These are phyloP conservation scores for Darksidea phi DNA, from an alignment of 495 filamentous ascomycete species.

Conservation along the genomic window DNA sequence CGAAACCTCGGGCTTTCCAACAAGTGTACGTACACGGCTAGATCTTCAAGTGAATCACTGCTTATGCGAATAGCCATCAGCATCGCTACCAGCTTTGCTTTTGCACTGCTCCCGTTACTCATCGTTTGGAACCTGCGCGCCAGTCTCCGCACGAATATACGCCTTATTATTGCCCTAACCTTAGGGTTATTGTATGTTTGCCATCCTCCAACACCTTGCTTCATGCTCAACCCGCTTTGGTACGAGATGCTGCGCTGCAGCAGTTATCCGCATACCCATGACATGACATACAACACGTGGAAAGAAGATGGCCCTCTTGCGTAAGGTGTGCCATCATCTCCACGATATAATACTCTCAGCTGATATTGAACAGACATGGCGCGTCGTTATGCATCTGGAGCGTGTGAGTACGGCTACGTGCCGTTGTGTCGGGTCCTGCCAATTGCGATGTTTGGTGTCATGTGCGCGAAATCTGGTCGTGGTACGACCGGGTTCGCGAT, in stretches of 20 bases:
- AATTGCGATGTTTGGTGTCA: constrained; percentile 6
- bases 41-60: not conserved
- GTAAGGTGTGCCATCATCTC: not conserved
- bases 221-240: not conserved
- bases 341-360: not conserved
- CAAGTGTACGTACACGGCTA: not conserved
- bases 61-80: constrained; percentile 3
- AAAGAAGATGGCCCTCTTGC: not conserved
- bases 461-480: not conserved
- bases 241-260: constrained; percentile 4
- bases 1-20: not conserved
- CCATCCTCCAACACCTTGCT: not conserved
- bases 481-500: not conserved
- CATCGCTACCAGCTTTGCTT: not conserved
- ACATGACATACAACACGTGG: constrained; percentile 11
- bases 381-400: constrained; percentile 1
- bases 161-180: not conserved
- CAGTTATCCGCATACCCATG: constrained; percentile 12
- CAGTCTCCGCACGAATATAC: constrained; percentile 3
- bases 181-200: constrained; percentile 5
- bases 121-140: constrained; percentile 2
- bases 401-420: not conserved
- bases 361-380: not conserved
- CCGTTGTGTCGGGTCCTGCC: not conserved
- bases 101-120: constrained; percentile 14